Percentiles rank a stretch among this genome's conserved stretches.
These are phyloP conservation scores for Penicillium sp. DNA, from an alignment of 2,329 filamentous ascomycete species.

Conservation along the genomic window DNA sequence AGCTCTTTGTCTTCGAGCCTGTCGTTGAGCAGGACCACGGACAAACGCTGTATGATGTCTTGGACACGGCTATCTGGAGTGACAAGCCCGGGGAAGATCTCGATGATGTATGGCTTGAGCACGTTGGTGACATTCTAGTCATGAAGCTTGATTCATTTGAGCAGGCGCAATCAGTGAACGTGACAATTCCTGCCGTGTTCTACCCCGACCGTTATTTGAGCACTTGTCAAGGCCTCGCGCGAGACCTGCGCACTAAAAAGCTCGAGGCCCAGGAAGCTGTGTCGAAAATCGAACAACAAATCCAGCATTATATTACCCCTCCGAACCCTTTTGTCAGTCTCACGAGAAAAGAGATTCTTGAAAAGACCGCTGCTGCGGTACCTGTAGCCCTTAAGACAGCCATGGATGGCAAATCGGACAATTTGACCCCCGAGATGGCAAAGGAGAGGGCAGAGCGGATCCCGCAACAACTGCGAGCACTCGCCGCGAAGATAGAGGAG, in stretches of 20 bases:
- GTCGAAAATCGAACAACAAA: constrained; percentile 31
- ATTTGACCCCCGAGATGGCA: constrained; percentile 18
- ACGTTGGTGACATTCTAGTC: constrained; percentile 56
- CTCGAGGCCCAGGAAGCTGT: constrained; percentile 36
- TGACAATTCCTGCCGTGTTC: constrained; percentile 55
- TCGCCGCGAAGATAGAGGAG: constrained; percentile 41
- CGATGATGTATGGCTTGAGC: constrained; percentile 50
- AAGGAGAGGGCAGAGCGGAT: constrained; percentile 29
- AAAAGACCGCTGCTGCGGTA: constrained; percentile 37
- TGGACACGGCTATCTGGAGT: constrained; percentile 53
- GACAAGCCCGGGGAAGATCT: constrained; percentile 40
- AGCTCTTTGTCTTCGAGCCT: constrained; percentile 42
- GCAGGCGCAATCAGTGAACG: constrained; percentile 39
- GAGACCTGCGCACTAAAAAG: constrained; percentile 46
- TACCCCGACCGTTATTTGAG: constrained; percentile 62
- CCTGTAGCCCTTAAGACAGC: constrained; percentile 25
- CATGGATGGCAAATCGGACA: constrained; percentile 9
- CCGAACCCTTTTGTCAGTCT: constrained; percentile 18
- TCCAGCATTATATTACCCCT: constrained; percentile 31
- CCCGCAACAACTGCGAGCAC: constrained; percentile 33
- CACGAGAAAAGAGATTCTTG: constrained; percentile 33
- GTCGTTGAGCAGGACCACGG: constrained; percentile 38
- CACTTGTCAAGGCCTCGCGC: constrained; percentile 49
- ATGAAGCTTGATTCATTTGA: constrained; percentile 44
- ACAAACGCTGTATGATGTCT: constrained; percentile 53